These are phyloP conservation scores for Monosporascus sp. DNA, from an alignment of 2,329 filamentous ascomycete species.

Conservation along the genomic window DNA sequence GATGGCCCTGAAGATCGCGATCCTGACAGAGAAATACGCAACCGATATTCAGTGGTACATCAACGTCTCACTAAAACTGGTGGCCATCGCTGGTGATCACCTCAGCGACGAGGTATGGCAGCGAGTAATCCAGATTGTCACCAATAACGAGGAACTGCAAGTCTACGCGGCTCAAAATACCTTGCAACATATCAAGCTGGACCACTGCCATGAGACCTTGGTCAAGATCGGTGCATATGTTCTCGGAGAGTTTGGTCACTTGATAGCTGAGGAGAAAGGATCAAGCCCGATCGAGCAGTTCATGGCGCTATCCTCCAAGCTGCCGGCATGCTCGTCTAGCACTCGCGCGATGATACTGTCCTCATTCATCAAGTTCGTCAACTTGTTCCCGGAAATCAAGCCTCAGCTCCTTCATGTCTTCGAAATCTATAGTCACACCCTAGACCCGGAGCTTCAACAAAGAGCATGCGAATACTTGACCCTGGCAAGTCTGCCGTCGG, in stretches of 20 bases:
- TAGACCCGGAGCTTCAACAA: constrained; percentile 94
- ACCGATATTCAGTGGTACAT: constrained; percentile 99
- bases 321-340: constrained; percentile 79
- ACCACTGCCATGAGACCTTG: constrained; percentile 92
- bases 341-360: constrained; percentile 93
- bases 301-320: constrained; percentile 83
- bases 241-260: constrained; percentile 91
- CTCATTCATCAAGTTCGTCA: constrained; percentile 96
- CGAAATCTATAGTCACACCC: constrained; percentile 83
- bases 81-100: constrained; percentile 95
- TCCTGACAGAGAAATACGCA: constrained; percentile 96
- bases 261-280: constrained; percentile 85
- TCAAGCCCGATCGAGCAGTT: constrained; percentile 98
- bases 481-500: constrained; percentile 77
- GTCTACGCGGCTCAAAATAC: constrained; percentile 94
- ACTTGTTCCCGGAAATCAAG: constrained; percentile 97
- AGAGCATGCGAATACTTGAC: constrained; percentile 91
- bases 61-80: constrained; percentile 88
- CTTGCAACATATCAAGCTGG: constrained; percentile 83
- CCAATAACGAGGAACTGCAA: constrained; percentile 97
- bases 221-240: constrained; percentile 98
- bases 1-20: constrained; percentile 98
- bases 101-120: constrained; percentile 99
- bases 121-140: constrained; percentile 96
- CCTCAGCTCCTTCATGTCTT: constrained; percentile 89